Conservation (phyloP, 2,329 filamentous ascomycete species). For the Diaporthe citri region DNA sequence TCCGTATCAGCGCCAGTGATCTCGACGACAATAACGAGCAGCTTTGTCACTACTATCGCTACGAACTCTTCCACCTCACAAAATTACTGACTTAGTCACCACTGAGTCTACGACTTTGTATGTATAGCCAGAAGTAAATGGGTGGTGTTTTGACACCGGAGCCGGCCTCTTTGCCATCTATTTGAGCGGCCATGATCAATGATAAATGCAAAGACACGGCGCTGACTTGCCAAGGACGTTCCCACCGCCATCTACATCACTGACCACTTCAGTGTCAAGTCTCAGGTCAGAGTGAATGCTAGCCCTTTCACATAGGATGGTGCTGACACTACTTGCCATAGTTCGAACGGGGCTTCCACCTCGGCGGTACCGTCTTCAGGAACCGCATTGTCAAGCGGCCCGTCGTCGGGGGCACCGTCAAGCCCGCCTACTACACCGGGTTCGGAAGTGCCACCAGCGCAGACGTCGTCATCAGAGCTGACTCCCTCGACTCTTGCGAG, state of each 20-base stretch:
- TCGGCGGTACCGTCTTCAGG: not conserved
- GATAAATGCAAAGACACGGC: not conserved
- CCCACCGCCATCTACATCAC: conserved; percentile 16
- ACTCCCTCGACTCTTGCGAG: not conserved
- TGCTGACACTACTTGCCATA: conserved; percentile 17
- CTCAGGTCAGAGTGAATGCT: conserved; percentile 4
- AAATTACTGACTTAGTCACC: conserved; percentile 37
- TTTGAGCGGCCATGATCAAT: not conserved
- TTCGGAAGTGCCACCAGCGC: not conserved
- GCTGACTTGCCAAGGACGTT: conserved; percentile 17
- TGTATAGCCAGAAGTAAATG: not conserved
- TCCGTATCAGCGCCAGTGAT: not conserved
- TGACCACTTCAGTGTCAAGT: not conserved
- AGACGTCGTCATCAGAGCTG: not conserved
- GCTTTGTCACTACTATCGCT: conserved; percentile 35
- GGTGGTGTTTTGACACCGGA: not conserved
- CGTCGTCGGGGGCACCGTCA: not conserved
- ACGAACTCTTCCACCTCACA: conserved; percentile 40
- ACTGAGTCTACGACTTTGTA: conserved; percentile 31
- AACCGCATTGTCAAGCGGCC: not conserved
- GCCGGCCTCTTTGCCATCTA: not conserved
- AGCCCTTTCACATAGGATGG: not conserved
- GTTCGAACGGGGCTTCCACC: not conserved
- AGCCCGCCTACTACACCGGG: not conserved
- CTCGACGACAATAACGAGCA: conserved; percentile 37